Conservation (phyloP, 2,329 filamentous ascomycete species). For the Beauveria brongniartii region DNA sequence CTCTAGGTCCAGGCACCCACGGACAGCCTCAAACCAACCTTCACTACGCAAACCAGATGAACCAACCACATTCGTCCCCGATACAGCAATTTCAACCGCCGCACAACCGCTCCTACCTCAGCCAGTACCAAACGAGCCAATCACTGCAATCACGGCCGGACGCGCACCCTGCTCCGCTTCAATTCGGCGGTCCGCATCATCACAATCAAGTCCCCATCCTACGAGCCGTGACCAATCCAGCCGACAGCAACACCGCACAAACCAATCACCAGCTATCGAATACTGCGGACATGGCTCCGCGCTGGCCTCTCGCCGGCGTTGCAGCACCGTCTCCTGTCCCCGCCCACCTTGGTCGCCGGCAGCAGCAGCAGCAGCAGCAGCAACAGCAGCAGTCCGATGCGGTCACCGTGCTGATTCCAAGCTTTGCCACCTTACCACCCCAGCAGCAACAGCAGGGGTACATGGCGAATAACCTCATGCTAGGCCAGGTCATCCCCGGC, state of each 20-base stretch:
- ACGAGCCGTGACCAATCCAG: not conserved
- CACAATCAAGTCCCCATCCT: not conserved
- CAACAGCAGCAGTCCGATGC: slow-evolving; percentile 21
- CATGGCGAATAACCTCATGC: not conserved
- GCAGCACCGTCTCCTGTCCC: not conserved
- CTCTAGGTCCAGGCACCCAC: not conserved
- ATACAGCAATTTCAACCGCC: not conserved
- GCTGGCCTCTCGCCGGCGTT: not conserved
- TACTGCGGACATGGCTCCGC: not conserved
- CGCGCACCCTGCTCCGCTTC: slow-evolving; percentile 12
- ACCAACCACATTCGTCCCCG: not conserved
- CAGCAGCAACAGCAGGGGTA: slow-evolving; percentile 7
- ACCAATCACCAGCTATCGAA: slow-evolving; percentile 7
- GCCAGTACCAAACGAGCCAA: slow-evolving; percentile 5
- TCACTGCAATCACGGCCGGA: slow-evolving; percentile 11
- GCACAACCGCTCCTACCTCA: slow-evolving; percentile 14
- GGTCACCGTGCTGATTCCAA: slow-evolving; percentile 34
- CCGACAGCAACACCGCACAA: not conserved
- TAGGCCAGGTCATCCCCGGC: not conserved
- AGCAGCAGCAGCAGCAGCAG: slow-evolving; percentile 11
- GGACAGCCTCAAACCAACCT: not conserved
- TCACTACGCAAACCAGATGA: slow-evolving; percentile 1
- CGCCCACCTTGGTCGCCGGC: slow-evolving; percentile 16
- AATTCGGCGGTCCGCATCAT: slow-evolving; percentile 11
- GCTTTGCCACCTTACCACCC: slow-evolving; percentile 27